Evolutionary conservation across 805 yeast species (phyloP), one percentile per base, ranked within the genome.

Genomic region (Saccharomycopsis sp.): DNA sequence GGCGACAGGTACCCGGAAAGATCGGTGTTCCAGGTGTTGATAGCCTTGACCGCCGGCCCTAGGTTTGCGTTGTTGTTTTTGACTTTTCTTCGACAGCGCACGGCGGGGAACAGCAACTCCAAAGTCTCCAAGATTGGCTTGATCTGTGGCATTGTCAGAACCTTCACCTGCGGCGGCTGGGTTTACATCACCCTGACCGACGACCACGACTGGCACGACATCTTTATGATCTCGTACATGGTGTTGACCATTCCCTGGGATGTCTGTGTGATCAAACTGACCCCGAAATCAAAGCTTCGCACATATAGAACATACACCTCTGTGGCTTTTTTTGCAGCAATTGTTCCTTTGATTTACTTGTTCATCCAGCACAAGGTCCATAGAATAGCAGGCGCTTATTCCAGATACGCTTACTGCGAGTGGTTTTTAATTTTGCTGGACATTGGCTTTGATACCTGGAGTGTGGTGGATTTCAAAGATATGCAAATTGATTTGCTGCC

Each of bases 111-210:
- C 41, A 48, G 54, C 10, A 49, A 60, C 36, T 59, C 68, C 0
- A 49, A 58, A 44, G 45, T 63, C 40, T 45, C 53, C 41, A 55
- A 60, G 49, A 48, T 67, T 47, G 69, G 70, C 31, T 46, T 77
- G n/a, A 35, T 72, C 2, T 55, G 75, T 4, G 98, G 98, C n/a
- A 45, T 83, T 2, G 40, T 83, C n/a, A 75, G 98, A 60, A 92
- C 98, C 0, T 72, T 92, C 42, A 80, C 95, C 2, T 92, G 97
- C 56, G 98, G 98, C 55, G 97, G 97, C 9, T 92, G 97, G 96
- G 95, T 94, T 5, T 92, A 92, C 57, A 82, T 92, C 48, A 92
- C 98, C 1, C 83, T 95, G 5, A 86, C 96, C 1, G 98, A 92
- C 59, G 96, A 92, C 58, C 97, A 89, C 53, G 95, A 89, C 60